phyloP scores from a whole-genome alignment of 2,329 filamentous ascomycete genomes.

The Fusarium globosum region DNA sequence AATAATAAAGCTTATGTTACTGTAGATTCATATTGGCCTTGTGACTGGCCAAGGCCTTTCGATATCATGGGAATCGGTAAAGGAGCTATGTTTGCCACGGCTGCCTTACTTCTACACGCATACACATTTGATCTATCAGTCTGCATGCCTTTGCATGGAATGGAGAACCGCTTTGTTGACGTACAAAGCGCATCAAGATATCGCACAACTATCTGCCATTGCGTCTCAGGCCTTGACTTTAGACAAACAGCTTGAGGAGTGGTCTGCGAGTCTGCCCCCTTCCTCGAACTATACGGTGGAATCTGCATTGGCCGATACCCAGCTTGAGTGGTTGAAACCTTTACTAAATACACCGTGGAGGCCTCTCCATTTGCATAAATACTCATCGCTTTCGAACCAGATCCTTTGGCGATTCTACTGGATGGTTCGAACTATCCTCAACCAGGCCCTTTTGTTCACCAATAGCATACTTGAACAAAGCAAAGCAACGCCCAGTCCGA shows the following conservation, averaged over 20 bases:
- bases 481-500: fast-evolving
- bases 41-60: background rate
- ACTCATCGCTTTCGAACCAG: background rate
- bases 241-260: background rate
- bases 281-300: background rate
- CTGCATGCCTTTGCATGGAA: background rate
- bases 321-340: background rate
- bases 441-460: background rate
- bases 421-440: background rate
- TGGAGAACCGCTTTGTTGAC: background rate
- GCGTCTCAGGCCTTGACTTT: background rate
- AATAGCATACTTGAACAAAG: background rate
- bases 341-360: background rate
- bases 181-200: background rate
- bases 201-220: background rate
- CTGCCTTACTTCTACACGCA: background rate
- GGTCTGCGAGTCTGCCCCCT: background rate
- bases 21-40: background rate
- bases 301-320: background rate
- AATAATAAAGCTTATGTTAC: fast-evolving
- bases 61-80: background rate
- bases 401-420: background rate
- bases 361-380: background rate
- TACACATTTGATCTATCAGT: background rate
- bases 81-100: background rate